A percentile compares a stretch with the other conserved stretches of the same genome.
phyloP scores from a whole-genome alignment of 805 yeast genomes.

The Yarrowia porcina region DNA sequence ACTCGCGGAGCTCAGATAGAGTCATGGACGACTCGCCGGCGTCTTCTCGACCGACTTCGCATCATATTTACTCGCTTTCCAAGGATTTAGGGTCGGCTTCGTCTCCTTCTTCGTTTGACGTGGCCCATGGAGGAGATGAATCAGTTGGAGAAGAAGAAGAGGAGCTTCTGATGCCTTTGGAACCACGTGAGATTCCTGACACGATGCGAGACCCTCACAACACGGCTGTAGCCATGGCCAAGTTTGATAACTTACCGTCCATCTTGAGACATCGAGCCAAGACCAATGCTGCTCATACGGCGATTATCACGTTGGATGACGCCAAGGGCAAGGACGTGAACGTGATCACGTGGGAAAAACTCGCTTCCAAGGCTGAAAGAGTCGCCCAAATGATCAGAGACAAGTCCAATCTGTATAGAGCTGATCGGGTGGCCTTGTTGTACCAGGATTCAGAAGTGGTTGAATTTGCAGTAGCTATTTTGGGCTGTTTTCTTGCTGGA shows the following conservation, averaged over 20 bases:
- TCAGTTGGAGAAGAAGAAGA: constrained; percentile 18
- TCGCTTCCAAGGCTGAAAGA: constrained; percentile 77
- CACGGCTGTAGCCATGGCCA: constrained; percentile 35
- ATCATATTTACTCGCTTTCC: constrained; percentile 20
- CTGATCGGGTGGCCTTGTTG: constrained; percentile 79
- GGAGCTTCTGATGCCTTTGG: constrained; percentile 55
- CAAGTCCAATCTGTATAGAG: constrained; percentile 67
- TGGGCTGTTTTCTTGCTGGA: constrained; percentile 91
- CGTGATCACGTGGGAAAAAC: constrained; percentile 84
- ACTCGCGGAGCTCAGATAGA: not conserved
- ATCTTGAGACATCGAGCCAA: constrained; percentile 71
- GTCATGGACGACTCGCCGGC: constrained; percentile 17
- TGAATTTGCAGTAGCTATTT: constrained; percentile 79
- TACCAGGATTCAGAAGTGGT: constrained; percentile 80
- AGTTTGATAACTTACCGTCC: constrained; percentile 61
- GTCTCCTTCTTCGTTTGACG: constrained; percentile 26
- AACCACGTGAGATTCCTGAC: constrained; percentile 51
- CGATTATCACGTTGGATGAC: constrained; percentile 66
- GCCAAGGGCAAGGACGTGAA: constrained; percentile 72
- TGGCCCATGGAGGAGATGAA: constrained; percentile 10
- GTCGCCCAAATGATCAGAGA: constrained; percentile 80
- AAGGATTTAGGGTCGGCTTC: constrained; percentile 24
- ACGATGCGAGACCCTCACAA: constrained; percentile 42
- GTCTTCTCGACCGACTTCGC: constrained; percentile 27
- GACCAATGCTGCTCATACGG: constrained; percentile 61